Evolutionary conservation across 306 rosid species (phyloP).

Genomic region (Cicer cuneatum): DNA sequence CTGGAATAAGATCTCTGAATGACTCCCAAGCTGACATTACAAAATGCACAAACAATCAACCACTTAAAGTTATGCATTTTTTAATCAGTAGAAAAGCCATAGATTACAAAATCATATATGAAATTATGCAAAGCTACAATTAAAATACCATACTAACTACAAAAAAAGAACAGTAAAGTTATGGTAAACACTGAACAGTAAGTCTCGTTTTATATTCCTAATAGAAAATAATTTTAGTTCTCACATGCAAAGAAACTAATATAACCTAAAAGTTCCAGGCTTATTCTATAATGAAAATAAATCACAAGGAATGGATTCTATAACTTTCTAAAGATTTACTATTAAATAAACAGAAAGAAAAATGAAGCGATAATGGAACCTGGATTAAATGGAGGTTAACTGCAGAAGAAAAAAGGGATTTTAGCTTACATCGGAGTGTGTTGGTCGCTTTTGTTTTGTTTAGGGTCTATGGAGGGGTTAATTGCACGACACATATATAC

Average conservation of each 20-base stretch:
- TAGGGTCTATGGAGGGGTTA: no score
- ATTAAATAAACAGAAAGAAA: no score
- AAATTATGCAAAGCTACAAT: constrained; percentile 35
- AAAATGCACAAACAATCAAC: constrained; percentile 41
- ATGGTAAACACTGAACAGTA: neutral
- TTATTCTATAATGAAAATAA: constrained; percentile 28
- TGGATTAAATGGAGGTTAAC: no score
- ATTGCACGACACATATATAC: no score
- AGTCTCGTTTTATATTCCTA: no score
- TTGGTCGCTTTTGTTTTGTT: no score
- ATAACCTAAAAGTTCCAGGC: constrained; percentile 26
- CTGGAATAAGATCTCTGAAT: constrained; percentile 89
- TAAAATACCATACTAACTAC: neutral
- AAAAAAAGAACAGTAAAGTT: neutral
- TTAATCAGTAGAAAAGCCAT: constrained; percentile 7
- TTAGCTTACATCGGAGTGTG: no score
- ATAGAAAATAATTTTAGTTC: no score
- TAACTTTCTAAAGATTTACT: no score
- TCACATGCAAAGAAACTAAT: constrained; percentile 24
- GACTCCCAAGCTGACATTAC: constrained; percentile 82
- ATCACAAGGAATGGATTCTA: no score
- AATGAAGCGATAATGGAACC: no score
- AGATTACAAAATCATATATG: constrained; percentile 38
- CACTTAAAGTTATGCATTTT: constrained; percentile 13
- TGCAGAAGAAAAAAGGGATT: no score